Conservation (phyloP, 2,329 filamentous ascomycete genomes). For the Monilinia aucupariae region DNA sequence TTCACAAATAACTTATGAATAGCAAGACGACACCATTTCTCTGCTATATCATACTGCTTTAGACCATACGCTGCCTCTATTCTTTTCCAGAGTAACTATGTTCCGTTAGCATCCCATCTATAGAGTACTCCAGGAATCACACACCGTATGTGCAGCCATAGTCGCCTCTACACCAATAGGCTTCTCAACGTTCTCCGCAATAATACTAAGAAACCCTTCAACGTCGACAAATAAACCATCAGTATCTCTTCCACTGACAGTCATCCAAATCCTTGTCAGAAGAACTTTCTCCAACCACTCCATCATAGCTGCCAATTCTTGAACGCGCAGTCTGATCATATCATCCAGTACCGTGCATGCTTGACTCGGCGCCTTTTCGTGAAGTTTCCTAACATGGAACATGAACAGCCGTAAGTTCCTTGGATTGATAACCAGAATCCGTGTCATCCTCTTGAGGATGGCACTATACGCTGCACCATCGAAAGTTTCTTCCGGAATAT, state of each 20-base stretch:
- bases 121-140: slow-evolving; percentile 25
- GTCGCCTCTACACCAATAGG: slow-evolving; percentile 56
- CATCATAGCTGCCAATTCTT: slow-evolving; percentile 41
- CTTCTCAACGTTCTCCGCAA: slow-evolving; percentile 43
- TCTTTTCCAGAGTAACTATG: slow-evolving; percentile 74
- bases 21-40: slow-evolving; percentile 67
- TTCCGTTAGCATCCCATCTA: slow-evolving; percentile 16
- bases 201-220: slow-evolving; percentile 40
- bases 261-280: slow-evolving; percentile 63
- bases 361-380: slow-evolving; percentile 46
- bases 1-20: slow-evolving; percentile 61
- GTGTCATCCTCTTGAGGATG: slow-evolving; percentile 58
- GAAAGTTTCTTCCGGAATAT: slow-evolving; percentile 43
- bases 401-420: slow-evolving; percentile 61
- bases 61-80: slow-evolving; percentile 55
- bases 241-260: slow-evolving; percentile 43
- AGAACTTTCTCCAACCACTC: slow-evolving; percentile 65
- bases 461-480: slow-evolving; percentile 45
- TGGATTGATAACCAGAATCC: slow-evolving; percentile 54
- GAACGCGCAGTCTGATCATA: slow-evolving; percentile 54
- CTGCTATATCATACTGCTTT: slow-evolving; percentile 48
- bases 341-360: slow-evolving; percentile 54
- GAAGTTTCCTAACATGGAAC: slow-evolving; percentile 61
- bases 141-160: slow-evolving; percentile 61
- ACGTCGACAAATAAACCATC: slow-evolving; percentile 38